phyloP scores from a whole-genome alignment of 768 basidiomycete genomes.

The Lactarius tabidus region DNA sequence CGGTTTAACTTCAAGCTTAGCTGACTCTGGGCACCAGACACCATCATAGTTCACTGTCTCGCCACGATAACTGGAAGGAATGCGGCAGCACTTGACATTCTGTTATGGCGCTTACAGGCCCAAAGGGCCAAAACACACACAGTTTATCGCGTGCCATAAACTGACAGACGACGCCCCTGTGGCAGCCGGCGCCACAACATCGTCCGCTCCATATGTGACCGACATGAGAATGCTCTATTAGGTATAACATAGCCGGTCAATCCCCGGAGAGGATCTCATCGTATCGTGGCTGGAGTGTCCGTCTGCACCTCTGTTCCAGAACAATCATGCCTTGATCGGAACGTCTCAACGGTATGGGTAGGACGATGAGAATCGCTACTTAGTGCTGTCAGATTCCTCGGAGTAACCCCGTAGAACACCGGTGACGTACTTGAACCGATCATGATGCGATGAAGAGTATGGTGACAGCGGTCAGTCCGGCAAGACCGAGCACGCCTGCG shows the following conservation, averaged over 20 bases:
- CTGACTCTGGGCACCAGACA: too few species aligned
- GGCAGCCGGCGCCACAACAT: not conserved
- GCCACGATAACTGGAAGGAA: too few species aligned
- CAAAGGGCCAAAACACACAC: too few species aligned
- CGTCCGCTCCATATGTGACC: not conserved
- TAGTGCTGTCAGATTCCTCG: too few species aligned
- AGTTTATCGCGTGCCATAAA: too few species aligned
- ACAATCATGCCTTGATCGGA: not conserved
- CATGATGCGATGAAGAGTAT: constrained; percentile 3
- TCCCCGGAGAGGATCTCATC: not conserved
- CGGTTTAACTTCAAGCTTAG: too few species aligned
- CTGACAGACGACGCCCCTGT: not conserved
- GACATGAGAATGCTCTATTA: not conserved
- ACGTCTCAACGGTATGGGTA: not conserved
- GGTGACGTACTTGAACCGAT: not conserved
- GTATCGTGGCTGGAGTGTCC: not conserved
- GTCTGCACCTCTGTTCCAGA: not conserved
- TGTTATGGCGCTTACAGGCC: too few species aligned
- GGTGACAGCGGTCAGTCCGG: not conserved
- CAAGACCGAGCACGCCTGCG: not conserved
- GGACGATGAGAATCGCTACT: not conserved
- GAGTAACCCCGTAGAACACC: too few species aligned
- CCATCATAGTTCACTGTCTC: too few species aligned
- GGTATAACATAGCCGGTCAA: not conserved
- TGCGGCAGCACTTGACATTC: too few species aligned